These are phyloP conservation scores for Phytophthora brassicae DNA, from an alignment of 352 stramenopile species.

Conservation along the genomic window DNA sequence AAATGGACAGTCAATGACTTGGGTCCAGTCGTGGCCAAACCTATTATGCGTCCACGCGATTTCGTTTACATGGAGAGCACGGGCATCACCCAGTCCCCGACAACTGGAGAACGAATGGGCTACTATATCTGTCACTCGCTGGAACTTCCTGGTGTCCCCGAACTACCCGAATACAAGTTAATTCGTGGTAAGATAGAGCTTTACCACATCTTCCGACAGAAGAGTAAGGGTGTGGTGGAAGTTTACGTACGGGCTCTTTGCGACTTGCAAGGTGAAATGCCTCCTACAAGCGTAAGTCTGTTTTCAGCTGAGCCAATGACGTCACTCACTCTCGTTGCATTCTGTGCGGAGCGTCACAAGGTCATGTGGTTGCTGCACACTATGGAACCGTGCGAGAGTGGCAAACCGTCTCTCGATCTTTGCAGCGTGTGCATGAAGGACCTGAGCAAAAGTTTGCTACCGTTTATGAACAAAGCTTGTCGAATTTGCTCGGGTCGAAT, in stretches of 20 bases:
- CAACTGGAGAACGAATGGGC: conserved; percentile 45
- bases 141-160: conserved; percentile 30
- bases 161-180: conserved; percentile 37
- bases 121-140: conserved; percentile 53
- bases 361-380: conserved; percentile 40
- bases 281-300: conserved; percentile 18
- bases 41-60: conserved; percentile 42
- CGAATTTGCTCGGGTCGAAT: conserved; percentile 32
- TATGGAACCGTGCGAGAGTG: conserved; percentile 25
- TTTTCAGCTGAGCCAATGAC: conserved; percentile 38
- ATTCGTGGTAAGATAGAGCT: conserved; percentile 41
- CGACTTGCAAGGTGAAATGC: conserved; percentile 36
- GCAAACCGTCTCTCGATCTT: conserved; percentile 24
- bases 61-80: conserved; percentile 50
- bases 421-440: conserved; percentile 45
- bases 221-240: conserved; percentile 43
- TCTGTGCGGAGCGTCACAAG: conserved; percentile 48
- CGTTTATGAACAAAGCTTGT: conserved; percentile 46
- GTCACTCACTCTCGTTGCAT: conserved; percentile 21
- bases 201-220: conserved; percentile 49
- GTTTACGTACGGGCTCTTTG: conserved; percentile 35
- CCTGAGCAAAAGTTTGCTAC: conserved; percentile 35
- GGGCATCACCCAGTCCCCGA: conserved; percentile 34
- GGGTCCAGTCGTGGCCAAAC: conserved; percentile 28
- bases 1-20: conserved; percentile 44